Percentiles rank a stretch among this genome's conserved stretches.
phyloP scores from a whole-genome alignment of 2,329 filamentous ascomycete genomes.

The Fusarium piperis region DNA sequence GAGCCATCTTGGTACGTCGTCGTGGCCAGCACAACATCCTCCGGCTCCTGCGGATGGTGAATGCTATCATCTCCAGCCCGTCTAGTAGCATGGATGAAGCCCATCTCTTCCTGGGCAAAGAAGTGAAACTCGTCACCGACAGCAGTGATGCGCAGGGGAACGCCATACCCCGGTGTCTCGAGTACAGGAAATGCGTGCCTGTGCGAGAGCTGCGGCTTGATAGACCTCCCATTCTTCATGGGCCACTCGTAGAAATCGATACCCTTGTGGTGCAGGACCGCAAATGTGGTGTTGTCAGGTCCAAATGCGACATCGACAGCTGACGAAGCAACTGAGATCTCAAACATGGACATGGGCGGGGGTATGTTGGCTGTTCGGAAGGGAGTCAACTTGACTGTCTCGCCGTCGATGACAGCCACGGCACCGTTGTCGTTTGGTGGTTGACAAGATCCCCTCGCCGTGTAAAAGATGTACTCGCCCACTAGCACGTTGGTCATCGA shows the following conservation, averaged over 20 bases:
- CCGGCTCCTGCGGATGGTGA: conserved; percentile 20
- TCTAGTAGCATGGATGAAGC: conserved; percentile 38
- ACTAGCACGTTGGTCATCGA: conserved; percentile 62
- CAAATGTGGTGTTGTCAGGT: conserved; percentile 70
- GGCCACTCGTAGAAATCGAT: conserved; percentile 78
- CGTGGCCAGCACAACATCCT: conserved; percentile 39
- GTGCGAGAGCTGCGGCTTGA: conserved; percentile 54
- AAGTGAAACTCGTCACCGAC: conserved; percentile 44
- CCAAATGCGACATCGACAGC: conserved; percentile 81
- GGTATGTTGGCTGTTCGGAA: conserved; percentile 86
- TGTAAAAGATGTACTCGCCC: conserved; percentile 74
- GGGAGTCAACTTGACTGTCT: conserved; percentile 82
- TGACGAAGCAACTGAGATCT: conserved; percentile 70
- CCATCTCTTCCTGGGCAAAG: conserved; percentile 44
- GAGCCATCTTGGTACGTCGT: conserved; percentile 46
- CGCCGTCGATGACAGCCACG: conserved; percentile 87
- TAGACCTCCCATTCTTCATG: conserved; percentile 63
- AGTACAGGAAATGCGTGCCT: conserved; percentile 51
- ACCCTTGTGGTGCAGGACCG: conserved; percentile 73
- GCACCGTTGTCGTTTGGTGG: conserved; percentile 81
- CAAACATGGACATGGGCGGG: conserved; percentile 89
- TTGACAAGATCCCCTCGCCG: conserved; percentile 73
- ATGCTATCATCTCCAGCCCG: conserved; percentile 24
- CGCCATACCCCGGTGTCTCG: conserved; percentile 35
- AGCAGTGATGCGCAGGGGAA: conserved; percentile 21